phyloP scores from a whole-genome alignment of 2,329 filamentous ascomycete species.

The Lecanosticta acicola region DNA sequence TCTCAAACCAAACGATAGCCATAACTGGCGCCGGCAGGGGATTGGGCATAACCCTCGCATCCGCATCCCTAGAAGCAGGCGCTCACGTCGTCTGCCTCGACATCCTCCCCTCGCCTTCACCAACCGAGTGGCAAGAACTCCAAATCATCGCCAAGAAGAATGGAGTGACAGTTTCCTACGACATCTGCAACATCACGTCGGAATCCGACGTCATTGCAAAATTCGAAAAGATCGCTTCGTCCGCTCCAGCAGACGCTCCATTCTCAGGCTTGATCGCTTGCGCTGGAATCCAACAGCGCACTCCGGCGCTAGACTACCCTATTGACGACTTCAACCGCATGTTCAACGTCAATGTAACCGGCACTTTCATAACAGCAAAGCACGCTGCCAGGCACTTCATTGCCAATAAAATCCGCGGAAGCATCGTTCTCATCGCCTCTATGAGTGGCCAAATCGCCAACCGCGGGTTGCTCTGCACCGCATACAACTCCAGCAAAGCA shows the following conservation, averaged over 20 bases:
- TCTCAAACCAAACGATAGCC: slow-evolving; percentile 21
- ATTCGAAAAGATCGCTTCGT: slow-evolving; percentile 59
- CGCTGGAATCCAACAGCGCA: slow-evolving; percentile 26
- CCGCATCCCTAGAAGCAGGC: slow-evolving; percentile 27
- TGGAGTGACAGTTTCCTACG: slow-evolving; percentile 61
- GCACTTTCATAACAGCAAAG: slow-evolving; percentile 34
- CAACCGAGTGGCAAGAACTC: slow-evolving; percentile 58
- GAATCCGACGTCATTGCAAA: slow-evolving; percentile 39
- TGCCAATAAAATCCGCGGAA: slow-evolving; percentile 27
- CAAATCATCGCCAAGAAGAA: slow-evolving; percentile 55
- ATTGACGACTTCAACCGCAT: slow-evolving; percentile 32
- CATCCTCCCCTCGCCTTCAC: slow-evolving; percentile 48
- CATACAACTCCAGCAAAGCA: slow-evolving; percentile 53
- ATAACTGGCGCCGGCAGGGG: slow-evolving; percentile 30
- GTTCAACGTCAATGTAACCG: slow-evolving; percentile 36
- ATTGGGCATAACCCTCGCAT: slow-evolving; percentile 28
- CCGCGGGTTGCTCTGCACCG: slow-evolving; percentile 43
- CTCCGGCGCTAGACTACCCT: slow-evolving; percentile 31
- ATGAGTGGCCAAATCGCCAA: slow-evolving; percentile 35
- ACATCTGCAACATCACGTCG: slow-evolving; percentile 70
- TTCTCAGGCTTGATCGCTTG: slow-evolving; percentile 43
- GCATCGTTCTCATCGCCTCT: slow-evolving; percentile 36
- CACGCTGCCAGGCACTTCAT: slow-evolving; percentile 32
- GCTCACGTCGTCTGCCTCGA: slow-evolving; percentile 28
- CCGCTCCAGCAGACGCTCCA: slow-evolving; percentile 64